These are phyloP conservation scores for Saxophila tyrrhenica DNA, from an alignment of 495 filamentous ascomycete genomes.

Conservation along the genomic window DNA sequence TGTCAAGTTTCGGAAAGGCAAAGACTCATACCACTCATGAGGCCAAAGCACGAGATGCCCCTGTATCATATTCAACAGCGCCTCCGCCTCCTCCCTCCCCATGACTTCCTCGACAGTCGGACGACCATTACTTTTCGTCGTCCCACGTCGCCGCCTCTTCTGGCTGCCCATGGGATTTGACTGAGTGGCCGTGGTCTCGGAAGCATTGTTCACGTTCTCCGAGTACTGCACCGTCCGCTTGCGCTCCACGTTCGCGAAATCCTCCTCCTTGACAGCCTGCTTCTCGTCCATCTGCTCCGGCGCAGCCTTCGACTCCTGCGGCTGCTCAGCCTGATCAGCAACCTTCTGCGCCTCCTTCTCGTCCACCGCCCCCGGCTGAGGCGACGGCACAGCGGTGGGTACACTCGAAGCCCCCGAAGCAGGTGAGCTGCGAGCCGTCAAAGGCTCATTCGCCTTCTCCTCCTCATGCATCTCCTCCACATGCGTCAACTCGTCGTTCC, in stretches of 20 bases:
- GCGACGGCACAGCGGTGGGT: slow-evolving; percentile 12
- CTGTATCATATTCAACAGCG: slow-evolving; percentile 70
- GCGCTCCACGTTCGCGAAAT: neutral
- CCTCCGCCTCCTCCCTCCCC: slow-evolving; percentile 60
- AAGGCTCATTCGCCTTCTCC: slow-evolving; percentile 31
- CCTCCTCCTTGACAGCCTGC: neutral
- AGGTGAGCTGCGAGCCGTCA: slow-evolving; percentile 10
- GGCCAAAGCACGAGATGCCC: slow-evolving; percentile 85
- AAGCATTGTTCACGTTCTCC: slow-evolving; percentile 1
- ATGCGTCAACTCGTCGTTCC: slow-evolving; percentile 24
- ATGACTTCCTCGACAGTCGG: slow-evolving; percentile 70
- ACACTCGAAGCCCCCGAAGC: slow-evolving; percentile 13
- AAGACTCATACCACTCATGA: slow-evolving; percentile 64
- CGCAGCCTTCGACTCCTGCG: neutral
- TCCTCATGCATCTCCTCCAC: slow-evolving; percentile 32
- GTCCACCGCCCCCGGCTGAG: slow-evolving; percentile 17
- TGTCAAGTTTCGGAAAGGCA: neutral
- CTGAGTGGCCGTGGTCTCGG: slow-evolving; percentile 11
- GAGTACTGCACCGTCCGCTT: slow-evolving; percentile 18
- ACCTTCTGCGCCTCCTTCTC: slow-evolving; percentile 29
- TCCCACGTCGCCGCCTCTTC: slow-evolving; percentile 48
- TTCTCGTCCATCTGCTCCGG: slow-evolving; percentile 1
- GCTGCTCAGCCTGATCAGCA: neutral
- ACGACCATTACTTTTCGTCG: slow-evolving; percentile 62
- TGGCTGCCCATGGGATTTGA: neutral